Percentiles rank a stretch among this genome's conserved stretches.
phyloP scores from a whole-genome alignment of 2,329 filamentous ascomycete species.

The Acrodontium crateriforme region DNA sequence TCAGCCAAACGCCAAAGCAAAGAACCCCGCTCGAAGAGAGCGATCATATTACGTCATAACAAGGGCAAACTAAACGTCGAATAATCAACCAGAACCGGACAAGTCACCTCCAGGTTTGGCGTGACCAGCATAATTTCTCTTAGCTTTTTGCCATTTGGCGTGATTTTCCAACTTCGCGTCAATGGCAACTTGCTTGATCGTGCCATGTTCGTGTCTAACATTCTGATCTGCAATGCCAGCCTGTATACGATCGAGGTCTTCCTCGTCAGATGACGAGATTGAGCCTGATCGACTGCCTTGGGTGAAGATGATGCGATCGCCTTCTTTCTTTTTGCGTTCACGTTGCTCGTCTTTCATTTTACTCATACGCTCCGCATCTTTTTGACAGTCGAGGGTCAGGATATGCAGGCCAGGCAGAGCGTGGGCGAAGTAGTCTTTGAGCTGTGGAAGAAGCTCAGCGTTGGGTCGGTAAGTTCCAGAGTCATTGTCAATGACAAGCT shows the following conservation, averaged over 20 bases:
- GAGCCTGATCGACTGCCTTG: slow-evolving; percentile 34
- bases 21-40: too few relatives aligned
- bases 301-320: slow-evolving; percentile 39
- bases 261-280: slow-evolving; percentile 43
- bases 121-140: background rate
- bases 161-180: slow-evolving; percentile 14
- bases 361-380: slow-evolving; percentile 56
- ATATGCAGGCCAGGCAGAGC: slow-evolving; percentile 71
- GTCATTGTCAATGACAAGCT: slow-evolving; percentile 93
- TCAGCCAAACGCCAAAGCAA: too few relatives aligned
- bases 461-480: slow-evolving; percentile 87
- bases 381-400: slow-evolving; percentile 56
- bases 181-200: slow-evolving; percentile 8
- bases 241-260: slow-evolving; percentile 36
- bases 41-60: too few relatives aligned
- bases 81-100: too few relatives aligned
- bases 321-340: slow-evolving; percentile 54
- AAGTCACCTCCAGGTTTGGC: background rate
- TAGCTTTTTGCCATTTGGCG: slow-evolving; percentile 3
- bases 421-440: slow-evolving; percentile 54
- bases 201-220: slow-evolving; percentile 8
- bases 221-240: slow-evolving; percentile 8
- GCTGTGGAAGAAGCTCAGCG: slow-evolving; percentile 54
- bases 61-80: too few relatives aligned
- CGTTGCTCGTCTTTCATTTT: slow-evolving; percentile 65